Conservation (phyloP, 2,329 filamentous ascomycete genomes). For the Hypocreales sp. region DNA sequence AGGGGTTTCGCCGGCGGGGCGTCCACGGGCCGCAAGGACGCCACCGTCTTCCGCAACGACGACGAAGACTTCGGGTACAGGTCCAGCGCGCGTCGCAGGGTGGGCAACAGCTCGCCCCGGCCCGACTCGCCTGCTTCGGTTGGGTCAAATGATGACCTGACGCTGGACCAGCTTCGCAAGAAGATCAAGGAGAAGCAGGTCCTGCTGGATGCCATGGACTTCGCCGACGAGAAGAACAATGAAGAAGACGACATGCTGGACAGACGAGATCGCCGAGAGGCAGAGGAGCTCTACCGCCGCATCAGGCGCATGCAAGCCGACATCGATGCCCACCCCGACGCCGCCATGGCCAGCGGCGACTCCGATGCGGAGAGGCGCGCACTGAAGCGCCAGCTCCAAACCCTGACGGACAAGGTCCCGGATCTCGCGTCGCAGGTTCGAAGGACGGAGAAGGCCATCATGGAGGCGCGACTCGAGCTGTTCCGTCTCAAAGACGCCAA, state of each 20-base stretch:
- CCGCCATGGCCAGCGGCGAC: slow-evolving; percentile 53
- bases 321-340: slow-evolving; percentile 78
- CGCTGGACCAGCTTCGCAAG: slow-evolving; percentile 78
- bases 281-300: slow-evolving; percentile 84
- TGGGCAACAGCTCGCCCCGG: slow-evolving; percentile 69
- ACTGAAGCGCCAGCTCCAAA: slow-evolving; percentile 79
- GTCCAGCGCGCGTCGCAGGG: slow-evolving; percentile 78
- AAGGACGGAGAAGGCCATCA: slow-evolving; percentile 79
- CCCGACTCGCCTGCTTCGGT: slow-evolving; percentile 59
- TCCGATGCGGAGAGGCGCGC: slow-evolving; percentile 77
- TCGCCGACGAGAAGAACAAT: slow-evolving; percentile 74
- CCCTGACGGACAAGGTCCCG: slow-evolving; percentile 75
- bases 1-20: slow-evolving; percentile 43
- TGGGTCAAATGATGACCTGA: slow-evolving; percentile 64
- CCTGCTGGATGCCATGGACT: slow-evolving; percentile 88
- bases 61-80: slow-evolving; percentile 85
- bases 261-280: slow-evolving; percentile 76
- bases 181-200: slow-evolving; percentile 90
- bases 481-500: slow-evolving; percentile 92
- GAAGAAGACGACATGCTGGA: slow-evolving; percentile 91
- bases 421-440: slow-evolving; percentile 86
- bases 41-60: slow-evolving; percentile 92
- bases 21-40: slow-evolving; percentile 65
- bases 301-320: slow-evolving; percentile 88
- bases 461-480: slow-evolving; percentile 78